phyloP scores from a whole-genome alignment of 371 early-diverging fungal species.

The Blakeslea trispora region DNA sequence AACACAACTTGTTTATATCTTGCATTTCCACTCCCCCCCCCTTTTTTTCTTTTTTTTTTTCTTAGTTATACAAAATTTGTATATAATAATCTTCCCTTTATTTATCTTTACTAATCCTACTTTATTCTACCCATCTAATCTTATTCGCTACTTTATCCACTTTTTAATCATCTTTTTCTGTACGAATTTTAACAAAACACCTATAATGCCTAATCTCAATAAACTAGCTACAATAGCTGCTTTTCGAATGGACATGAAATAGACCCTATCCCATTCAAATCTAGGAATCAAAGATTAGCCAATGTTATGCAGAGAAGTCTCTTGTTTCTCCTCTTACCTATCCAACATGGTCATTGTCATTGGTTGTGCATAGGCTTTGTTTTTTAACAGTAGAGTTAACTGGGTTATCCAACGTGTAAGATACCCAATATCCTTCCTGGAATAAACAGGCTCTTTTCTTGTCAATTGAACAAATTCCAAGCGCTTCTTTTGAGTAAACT shows the following conservation, averaged over 20 bases:
- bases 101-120: not conserved
- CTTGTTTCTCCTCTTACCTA: not conserved
- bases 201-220: slow-evolving; percentile 16
- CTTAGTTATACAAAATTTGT: not conserved
- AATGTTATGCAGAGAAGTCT: too few relatives aligned
- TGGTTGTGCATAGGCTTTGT: not conserved
- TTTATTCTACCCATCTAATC: not conserved
- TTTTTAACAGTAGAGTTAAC: not conserved
- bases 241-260: slow-evolving; percentile 17
- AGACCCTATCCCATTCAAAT: slow-evolving; percentile 21
- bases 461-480: slow-evolving; percentile 14
- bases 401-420: not conserved
- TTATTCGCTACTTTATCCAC: not conserved
- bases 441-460: slow-evolving; percentile 10
- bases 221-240: slow-evolving; percentile 16
- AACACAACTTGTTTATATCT: not conserved
- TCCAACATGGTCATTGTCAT: not conserved
- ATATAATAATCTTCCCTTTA: too few relatives aligned
- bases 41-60: not conserved
- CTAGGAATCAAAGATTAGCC: not conserved
- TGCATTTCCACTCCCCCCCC: not conserved
- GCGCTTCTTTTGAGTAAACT: slow-evolving; percentile 31
- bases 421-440: slow-evolving; percentile 20
- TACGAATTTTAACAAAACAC: not conserved
- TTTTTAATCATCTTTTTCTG: not conserved